These are phyloP conservation scores for Gypsophila paniculata DNA, from an alignment of 179 eudicot species.

Conservation along the genomic window DNA sequence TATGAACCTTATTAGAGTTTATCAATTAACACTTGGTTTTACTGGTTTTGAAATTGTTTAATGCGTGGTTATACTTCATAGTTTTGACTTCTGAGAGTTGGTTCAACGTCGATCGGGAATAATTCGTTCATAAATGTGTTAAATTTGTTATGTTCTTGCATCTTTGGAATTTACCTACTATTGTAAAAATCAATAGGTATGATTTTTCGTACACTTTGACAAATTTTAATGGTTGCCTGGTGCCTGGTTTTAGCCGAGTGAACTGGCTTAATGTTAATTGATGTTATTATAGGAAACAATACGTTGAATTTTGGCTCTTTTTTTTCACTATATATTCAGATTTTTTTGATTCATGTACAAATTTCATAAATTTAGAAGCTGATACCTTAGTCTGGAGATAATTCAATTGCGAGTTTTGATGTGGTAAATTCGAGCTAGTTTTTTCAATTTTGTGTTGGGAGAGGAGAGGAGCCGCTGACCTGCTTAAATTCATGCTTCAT, in stretches of 20 bases:
- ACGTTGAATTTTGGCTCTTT: not conserved
- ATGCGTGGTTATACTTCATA: not conserved
- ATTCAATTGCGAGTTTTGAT: too few species aligned
- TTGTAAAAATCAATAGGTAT: not conserved
- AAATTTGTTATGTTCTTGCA: not conserved
- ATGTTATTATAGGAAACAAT: not conserved
- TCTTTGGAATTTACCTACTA: not conserved
- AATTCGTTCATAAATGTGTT: not conserved
- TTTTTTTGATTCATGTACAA: not conserved
- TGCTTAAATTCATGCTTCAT: not conserved
- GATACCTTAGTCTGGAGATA: too few species aligned
- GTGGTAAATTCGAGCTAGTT: too few species aligned
- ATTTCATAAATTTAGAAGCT: not conserved
- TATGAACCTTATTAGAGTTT: not conserved
- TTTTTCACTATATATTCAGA: not conserved
- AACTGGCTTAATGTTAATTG: not conserved
- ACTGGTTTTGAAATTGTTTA: not conserved
- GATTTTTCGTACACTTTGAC: not conserved
- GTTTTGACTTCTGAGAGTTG: constrained; percentile 1
- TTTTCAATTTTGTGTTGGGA: too few species aligned
- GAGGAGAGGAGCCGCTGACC: too few species aligned
- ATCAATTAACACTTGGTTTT: not conserved
- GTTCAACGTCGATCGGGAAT: not conserved
- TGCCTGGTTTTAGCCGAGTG: not conserved
- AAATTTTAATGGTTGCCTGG: not conserved